These are phyloP conservation scores for Vinca minor DNA, from an alignment of 257 asterid genomes.

Conservation along the genomic window DNA sequence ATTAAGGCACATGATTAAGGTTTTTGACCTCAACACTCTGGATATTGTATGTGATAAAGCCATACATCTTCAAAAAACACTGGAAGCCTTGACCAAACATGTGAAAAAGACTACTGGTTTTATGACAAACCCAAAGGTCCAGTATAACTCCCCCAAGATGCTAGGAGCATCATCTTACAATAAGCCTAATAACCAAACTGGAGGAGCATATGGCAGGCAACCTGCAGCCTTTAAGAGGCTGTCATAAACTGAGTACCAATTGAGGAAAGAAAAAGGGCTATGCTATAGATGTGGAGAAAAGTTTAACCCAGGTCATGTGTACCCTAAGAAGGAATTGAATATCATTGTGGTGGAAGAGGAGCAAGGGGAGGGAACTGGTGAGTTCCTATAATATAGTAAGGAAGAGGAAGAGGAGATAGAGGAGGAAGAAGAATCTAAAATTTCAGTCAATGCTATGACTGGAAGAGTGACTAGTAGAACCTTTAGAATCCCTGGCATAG, in stretches of 20 bases:
- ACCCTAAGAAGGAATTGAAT: not conserved
- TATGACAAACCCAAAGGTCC: no score
- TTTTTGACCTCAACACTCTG: not conserved
- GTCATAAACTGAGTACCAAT: no score
- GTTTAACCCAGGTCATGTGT: not conserved
- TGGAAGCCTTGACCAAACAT: not conserved
- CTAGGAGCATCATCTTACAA: no score
- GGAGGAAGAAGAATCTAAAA: no score
- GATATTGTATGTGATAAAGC: not conserved
- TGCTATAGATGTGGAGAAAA: not conserved
- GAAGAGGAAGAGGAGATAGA: not conserved
- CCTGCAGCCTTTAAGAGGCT: no score
- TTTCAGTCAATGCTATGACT: not conserved
- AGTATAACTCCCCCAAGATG: no score
- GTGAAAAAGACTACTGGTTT: not conserved
- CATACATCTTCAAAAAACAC: not conserved
- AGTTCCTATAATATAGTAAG: not conserved
- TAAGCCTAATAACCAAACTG: no score
- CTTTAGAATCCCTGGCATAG: not conserved
- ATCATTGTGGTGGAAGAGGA: not conserved
- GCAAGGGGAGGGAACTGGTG: not conserved
- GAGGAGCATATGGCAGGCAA: no score
- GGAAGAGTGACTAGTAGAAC: not conserved
- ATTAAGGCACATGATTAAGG: not conserved
- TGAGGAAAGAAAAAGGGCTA: no score